Base-by-base conservation (phyloP, 768 basidiomycete genomes). In the Nidula microcarpa region DNA sequence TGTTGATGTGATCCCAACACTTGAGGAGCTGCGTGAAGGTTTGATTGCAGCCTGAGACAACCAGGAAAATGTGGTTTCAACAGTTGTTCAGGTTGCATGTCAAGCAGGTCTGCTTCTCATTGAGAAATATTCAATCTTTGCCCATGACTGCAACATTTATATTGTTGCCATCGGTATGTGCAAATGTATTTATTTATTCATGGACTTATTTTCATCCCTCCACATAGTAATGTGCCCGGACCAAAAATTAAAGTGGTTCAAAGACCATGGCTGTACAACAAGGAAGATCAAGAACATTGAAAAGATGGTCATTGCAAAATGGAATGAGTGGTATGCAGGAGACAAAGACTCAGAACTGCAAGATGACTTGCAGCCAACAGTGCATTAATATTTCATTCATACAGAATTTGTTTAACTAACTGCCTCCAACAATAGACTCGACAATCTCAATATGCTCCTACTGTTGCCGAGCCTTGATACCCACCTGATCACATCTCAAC, bases 241-340 rank as follows among this genome's bases (percentile, higher is more conserved):
- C 30, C 53, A 51, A 17, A 66, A 63, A 52, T 66, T 50, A 33
- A n/a, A n/a, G n/a, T n/a, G n/a, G n/a, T n/a, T n/a, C n/a, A n/a
- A n/a, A n/a, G n/a, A n/a, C n/a, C n/a, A n/a, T n/a, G n/a, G n/a
- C n/a, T n/a, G n/a, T n/a, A n/a, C n/a, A n/a, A n/a, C n/a, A n/a
- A n/a, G n/a, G n/a, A n/a, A n/a, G n/a, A n/a, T n/a, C n/a, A n/a
- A n/a, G n/a, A n/a, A n/a, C n/a, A n/a, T n/a, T n/a, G 49, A 33
- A 48, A 54, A 33, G 47, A 54, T 50, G 53, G 53, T 13, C 37
- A 35, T 13, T 43, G 16, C 5, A n/a, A 18, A 3, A 32, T 11
- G 37, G 16, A 36, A 51, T 51, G 16, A 51, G 23, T 11, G 37
- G 37, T 39, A 39, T 39, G 8, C 9, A 39, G 37, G n/a, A 39